These are phyloP conservation scores for Mycena haematopus DNA, from an alignment of 768 basidiomycete genomes.

Conservation along the genomic window DNA sequence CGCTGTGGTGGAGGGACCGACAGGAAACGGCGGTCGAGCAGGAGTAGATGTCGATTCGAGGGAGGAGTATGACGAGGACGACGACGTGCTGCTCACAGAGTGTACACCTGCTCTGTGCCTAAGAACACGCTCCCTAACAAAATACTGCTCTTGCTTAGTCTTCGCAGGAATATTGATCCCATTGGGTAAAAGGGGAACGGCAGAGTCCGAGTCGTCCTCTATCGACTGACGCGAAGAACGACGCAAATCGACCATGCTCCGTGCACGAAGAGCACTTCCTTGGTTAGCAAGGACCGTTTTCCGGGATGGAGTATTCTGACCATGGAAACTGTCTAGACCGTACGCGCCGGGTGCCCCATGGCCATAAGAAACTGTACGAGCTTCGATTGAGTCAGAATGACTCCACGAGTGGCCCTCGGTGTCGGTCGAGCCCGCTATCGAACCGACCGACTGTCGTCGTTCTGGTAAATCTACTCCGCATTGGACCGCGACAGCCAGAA, in stretches of 20 bases:
- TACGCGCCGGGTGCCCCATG: slow-evolving; percentile 33
- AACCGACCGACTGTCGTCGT: slow-evolving; percentile 43
- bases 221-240: slow-evolving; percentile 33
- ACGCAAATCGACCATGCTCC: slow-evolving; percentile 61
- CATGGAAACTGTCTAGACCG: slow-evolving; percentile 18
- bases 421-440: slow-evolving; percentile 38
- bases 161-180: slow-evolving; percentile 31
- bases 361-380: slow-evolving; percentile 35
- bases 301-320: slow-evolving; percentile 20
- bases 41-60: slow-evolving; percentile 59
- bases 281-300: slow-evolving; percentile 25
- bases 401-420: slow-evolving; percentile 39
- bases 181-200: slow-evolving; percentile 44
- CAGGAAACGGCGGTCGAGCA: slow-evolving; percentile 66
- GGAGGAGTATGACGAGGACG: slow-evolving; percentile 78
- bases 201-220: slow-evolving; percentile 46
- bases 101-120: slow-evolving; percentile 50
- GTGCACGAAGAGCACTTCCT: slow-evolving; percentile 48
- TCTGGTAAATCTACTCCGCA: slow-evolving; percentile 76
- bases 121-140: slow-evolving; percentile 42
- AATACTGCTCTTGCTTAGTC: slow-evolving; percentile 47
- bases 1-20: slow-evolving; percentile 69
- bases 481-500: slow-evolving; percentile 77
- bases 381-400: slow-evolving; percentile 40
- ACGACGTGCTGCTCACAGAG: slow-evolving; percentile 76